Base-by-base conservation (phyloP, 1,139 yeast species). In the Nakaseomyces uthaithaninus region DNA sequence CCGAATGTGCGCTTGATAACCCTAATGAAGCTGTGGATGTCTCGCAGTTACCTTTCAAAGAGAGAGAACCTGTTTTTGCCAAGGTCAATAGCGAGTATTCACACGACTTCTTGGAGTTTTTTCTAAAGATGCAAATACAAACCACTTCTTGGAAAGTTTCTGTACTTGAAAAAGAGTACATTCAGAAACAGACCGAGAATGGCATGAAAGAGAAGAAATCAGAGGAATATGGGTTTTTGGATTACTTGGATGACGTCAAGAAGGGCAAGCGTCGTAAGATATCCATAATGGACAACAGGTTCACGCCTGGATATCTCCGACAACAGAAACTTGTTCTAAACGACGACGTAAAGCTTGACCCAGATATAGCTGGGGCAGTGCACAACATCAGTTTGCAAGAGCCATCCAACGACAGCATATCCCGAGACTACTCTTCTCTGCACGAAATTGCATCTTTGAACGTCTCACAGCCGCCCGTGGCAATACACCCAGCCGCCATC, bases 61-160 rank as follows among this genome's bases (percentile, higher is more conserved):
- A 39, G 4, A 44, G 63, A 27, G 58, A 53, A 37, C 56, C 59
- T 5, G 60, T 56, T 1, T 55, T 59, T 40, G 49, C 51, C 2
- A 45, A 50, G 27, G 53, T 56, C 37, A 48, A 57, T 34, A 53
- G 43, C 36, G 47, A 49, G 1, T 50, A 51, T 33, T 44, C 54
- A 3, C 48, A 49, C 26, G 55, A 51, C 7, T 57, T 52, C 34
- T 44, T 52, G 34, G 45, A 52, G 22, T 57, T 47, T 34, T 56
- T 54, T 37, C 42, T 57, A 23, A 45, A 46, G 27, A 51, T 56
- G 60, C 62, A 59, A 41, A 47, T 56, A 16, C 57, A 55, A 40
- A 41, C 46, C 27, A 42, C 47, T 11, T 47, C 49, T 33, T 46
- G 53, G 49, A 47, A 47, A 40, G 52, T 54, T 4, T 43, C 44